Percentiles rank a stretch among this genome's conserved stretches.
Conservation (phyloP, 345 rosid species). For the Gossypium arboreum region DNA sequence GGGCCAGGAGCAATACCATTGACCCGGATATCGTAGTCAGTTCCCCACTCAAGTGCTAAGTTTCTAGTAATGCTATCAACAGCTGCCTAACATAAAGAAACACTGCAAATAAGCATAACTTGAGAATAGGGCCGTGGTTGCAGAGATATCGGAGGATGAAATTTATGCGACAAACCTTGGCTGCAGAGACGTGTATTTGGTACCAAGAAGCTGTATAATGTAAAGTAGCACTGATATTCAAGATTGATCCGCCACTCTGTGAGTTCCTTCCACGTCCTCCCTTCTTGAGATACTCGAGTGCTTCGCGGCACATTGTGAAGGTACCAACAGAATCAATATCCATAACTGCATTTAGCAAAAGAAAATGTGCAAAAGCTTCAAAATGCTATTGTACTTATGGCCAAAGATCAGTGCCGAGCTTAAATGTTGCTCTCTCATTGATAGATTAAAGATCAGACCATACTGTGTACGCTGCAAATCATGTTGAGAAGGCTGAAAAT, state of each 20-base stretch:
- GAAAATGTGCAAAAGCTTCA: neutral
- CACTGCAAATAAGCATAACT: neutral
- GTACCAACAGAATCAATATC: slow-evolving; percentile 64
- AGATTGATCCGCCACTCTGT: slow-evolving; percentile 48
- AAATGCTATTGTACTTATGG: neutral
- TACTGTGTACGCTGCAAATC: neutral
- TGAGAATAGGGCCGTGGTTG: neutral
- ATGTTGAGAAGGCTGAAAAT: neutral
- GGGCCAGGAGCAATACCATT: slow-evolving; percentile 88
- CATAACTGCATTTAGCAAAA: neutral
- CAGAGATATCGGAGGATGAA: neutral
- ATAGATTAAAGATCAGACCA: neutral
- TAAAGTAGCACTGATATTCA: slow-evolving; percentile 73
- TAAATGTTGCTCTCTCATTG: neutral
- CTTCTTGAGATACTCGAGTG: slow-evolving; percentile 67
- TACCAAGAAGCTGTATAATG: slow-evolving; percentile 4
- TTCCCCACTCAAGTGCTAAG: slow-evolving; percentile 83
- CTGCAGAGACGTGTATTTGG: slow-evolving; percentile 2
- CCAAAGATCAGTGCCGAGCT: neutral
- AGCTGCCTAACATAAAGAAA: slow-evolving; percentile 46
- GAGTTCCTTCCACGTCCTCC: slow-evolving; percentile 55
- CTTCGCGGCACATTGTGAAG: slow-evolving; percentile 65
- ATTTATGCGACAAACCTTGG: neutral
- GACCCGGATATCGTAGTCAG: slow-evolving; percentile 54
- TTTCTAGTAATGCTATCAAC: slow-evolving; percentile 70